Conservation (phyloP, 805 yeast species). For the Yarrowia osloensis region DNA sequence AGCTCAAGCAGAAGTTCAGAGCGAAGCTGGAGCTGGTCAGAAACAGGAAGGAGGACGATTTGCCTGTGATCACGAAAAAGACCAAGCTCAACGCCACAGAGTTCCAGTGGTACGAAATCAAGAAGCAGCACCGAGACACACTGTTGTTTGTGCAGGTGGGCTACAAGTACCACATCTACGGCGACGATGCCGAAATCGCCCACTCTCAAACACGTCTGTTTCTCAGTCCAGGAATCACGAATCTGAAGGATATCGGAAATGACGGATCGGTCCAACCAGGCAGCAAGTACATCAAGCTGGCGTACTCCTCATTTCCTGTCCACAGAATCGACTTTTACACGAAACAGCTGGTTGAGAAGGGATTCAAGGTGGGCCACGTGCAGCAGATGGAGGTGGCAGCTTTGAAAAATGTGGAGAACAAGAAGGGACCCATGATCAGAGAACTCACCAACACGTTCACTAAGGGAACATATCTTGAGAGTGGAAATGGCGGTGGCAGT, state of each 20-base stretch:
- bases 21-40: conserved; percentile 9
- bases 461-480: conserved; percentile 78
- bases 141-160: conserved; percentile 85
- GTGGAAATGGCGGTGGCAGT: conserved; percentile 43
- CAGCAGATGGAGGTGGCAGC: conserved; percentile 83
- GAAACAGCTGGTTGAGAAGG: conserved; percentile 67
- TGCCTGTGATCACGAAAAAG: not conserved
- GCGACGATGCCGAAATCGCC: conserved; percentile 76
- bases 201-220: conserved; percentile 59
- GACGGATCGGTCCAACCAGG: conserved; percentile 43
- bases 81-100: conserved; percentile 72
- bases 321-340: conserved; percentile 72
- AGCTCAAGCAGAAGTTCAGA: not conserved
- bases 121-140: conserved; percentile 61
- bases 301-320: conserved; percentile 86
- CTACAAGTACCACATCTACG: conserved; percentile 84
- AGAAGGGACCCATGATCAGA: conserved; percentile 63
- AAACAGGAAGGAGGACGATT: not conserved
- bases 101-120: conserved; percentile 70
- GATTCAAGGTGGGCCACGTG: conserved; percentile 83
- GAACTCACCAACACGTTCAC: conserved; percentile 73
- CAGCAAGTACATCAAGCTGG: conserved; percentile 57
- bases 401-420: conserved; percentile 59
- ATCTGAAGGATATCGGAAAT: conserved; percentile 51
- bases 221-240: conserved; percentile 68